Percentiles rank a stretch among this genome's conserved stretches.
Evolutionary conservation across 257 asterid species (phyloP).

Genomic region (Nicotiana benthamiana): DNA sequence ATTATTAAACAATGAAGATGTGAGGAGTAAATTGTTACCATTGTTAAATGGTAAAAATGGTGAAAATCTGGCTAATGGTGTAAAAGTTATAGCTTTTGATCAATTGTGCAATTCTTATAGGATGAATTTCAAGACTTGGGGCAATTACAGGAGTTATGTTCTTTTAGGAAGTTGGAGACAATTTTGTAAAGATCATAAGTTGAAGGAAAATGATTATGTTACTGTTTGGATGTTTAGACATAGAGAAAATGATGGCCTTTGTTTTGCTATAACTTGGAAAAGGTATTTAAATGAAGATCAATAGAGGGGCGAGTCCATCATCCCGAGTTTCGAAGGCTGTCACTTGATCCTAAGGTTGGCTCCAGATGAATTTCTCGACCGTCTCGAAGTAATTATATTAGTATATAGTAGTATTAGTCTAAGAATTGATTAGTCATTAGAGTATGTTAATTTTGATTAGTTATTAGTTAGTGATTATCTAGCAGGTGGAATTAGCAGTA

Average conservation of each 20-base stretch:
- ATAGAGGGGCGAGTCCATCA: too few relatives aligned
- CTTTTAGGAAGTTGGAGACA: background rate
- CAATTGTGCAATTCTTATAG: background rate
- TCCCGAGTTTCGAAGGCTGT: too few relatives aligned
- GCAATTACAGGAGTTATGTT: background rate
- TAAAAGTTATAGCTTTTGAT: background rate
- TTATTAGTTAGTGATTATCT: background rate
- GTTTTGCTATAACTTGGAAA: conserved; percentile 1
- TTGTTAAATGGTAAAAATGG: background rate
- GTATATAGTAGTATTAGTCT: background rate
- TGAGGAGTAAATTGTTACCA: background rate
- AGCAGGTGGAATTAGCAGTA: background rate
- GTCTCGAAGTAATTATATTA: background rate
- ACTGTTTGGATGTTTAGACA: conserved; percentile 9
- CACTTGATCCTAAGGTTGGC: too few relatives aligned
- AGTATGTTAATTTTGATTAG: background rate
- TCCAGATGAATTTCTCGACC: background rate
- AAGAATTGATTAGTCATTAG: background rate
- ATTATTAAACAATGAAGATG: background rate
- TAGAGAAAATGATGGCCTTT: background rate
- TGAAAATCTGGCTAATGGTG: background rate
- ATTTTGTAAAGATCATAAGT: background rate
- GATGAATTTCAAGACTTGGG: conserved; percentile 4
- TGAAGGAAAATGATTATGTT: background rate
- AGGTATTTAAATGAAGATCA: background rate